Base-by-base conservation (phyloP, 1,139 yeast genomes). In the Lodderomyces beijingensis region DNA sequence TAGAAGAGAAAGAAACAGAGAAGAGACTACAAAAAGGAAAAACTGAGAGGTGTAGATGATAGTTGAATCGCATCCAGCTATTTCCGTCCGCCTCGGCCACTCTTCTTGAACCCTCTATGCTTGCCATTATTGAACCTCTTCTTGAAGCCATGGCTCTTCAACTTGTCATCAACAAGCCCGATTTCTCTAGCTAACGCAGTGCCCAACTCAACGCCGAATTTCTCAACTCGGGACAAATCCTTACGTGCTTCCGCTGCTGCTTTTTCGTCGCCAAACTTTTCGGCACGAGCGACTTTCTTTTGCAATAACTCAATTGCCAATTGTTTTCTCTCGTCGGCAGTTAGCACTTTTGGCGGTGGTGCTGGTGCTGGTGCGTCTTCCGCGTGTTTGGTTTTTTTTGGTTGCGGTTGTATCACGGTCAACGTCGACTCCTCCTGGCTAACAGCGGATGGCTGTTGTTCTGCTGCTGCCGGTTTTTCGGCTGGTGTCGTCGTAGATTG, bases 121-220 rank as follows among this genome's bases (percentile, higher is more conserved):
- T 29, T 14, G n/a, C 32, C 28, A 15, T 32, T 26, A 24, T 42
- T 43, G 33, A 38, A 43, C 18, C 35, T 36, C 11, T 36, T 41
- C 23, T 46, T 49, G 30, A 45, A 44, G 39, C 42, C 45, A 34
- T 40, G 44, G 22, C 44, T 43, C 8, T 53, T 52, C 27, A 68
- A 60, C 19, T 56, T 49, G 13, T 45, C 50, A 47, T 65, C 69
- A 33, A 62, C 70, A 36, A 77, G 53, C 0, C 88, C 88, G 34
- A 82, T 65, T 51, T 81, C 88, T 44, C 62, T 65, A 22, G 88
- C 87, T 44, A 82, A 62, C 6, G 81, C 72, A 31, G 85, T 78
- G 36, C 80, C 80, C 19, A 70, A 57, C 41, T 80, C 83, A 35
- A 87, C 77, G 16, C 96, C 97, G 50, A 87, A 88, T 63, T 85